phyloP scores from a whole-genome alignment of 1,284 basidiomycete genomes.

The Leccinum ponderosum region DNA sequence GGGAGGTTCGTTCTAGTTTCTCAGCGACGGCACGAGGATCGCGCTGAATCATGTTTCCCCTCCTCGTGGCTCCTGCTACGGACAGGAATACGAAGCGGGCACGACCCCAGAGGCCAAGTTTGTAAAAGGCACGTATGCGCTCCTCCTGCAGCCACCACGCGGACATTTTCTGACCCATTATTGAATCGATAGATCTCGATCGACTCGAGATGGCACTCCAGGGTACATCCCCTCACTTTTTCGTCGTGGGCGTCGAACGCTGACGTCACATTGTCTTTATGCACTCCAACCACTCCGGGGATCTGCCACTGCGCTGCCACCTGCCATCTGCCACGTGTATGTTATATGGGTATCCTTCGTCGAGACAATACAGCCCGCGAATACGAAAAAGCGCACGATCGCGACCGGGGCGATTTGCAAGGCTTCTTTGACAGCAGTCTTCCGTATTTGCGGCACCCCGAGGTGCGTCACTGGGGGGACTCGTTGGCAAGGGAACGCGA shows the following conservation, averaged over 20 bases:
- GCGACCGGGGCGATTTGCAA: conserved; percentile 51
- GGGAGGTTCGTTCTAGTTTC: conserved; percentile 59
- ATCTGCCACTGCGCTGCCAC: conserved; percentile 53
- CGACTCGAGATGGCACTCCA: conserved; percentile 90
- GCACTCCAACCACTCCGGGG: too few species aligned
- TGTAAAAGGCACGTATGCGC: conserved; percentile 73
- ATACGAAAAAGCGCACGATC: conserved; percentile 60
- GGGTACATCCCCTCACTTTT: conserved; percentile 42
- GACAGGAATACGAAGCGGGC: conserved; percentile 89
- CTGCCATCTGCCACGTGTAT: conserved; percentile 17
- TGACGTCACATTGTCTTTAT: neutral
- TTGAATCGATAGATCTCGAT: conserved; percentile 66
- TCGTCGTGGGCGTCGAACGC: neutral
- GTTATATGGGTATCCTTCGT: neutral
- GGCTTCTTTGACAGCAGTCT: conserved; percentile 65
- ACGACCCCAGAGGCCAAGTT: conserved; percentile 82
- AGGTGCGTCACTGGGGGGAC: conserved; percentile 75
- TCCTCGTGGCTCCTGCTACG: neutral
- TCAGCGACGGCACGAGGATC: neutral
- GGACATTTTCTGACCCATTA: neutral
- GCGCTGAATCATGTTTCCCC: neutral
- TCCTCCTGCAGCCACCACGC: neutral
- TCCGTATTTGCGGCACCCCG: conserved; percentile 62
- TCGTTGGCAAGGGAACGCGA: conserved; percentile 41
- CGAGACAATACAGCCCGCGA: conserved; percentile 53